phyloP scores from a whole-genome alignment of 345 rosid genomes.

The Citrus mangshanensis region DNA sequence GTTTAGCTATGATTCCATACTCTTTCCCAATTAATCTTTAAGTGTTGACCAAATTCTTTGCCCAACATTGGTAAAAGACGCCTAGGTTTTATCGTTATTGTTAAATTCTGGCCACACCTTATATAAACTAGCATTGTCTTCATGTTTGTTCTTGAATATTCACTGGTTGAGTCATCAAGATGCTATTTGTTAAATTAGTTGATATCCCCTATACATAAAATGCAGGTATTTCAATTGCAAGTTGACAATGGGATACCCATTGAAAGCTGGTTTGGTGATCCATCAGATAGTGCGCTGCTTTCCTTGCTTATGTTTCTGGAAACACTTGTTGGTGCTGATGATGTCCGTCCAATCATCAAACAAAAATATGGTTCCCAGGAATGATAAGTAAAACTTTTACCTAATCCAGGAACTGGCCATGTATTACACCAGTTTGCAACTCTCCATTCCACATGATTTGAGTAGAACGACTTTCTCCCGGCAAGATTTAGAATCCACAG shows the following conservation, averaged over 20 bases:
- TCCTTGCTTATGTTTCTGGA: conserved; percentile 20
- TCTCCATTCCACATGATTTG: not conserved
- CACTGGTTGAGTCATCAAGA: not conserved
- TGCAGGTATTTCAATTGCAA: conserved; percentile 18
- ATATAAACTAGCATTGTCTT: not conserved
- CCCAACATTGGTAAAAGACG: not conserved
- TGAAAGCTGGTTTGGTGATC: conserved; percentile 23
- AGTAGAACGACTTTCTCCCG: not conserved
- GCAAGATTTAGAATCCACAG: not conserved
- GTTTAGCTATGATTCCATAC: not conserved
- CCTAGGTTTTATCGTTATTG: not conserved
- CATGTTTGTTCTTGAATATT: not conserved
- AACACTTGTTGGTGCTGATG: conserved; percentile 16
- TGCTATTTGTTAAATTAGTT: not conserved
- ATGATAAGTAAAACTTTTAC: not conserved
- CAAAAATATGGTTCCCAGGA: not conserved
- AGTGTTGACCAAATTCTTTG: not conserved
- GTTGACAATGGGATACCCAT: conserved; percentile 23
- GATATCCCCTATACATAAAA: not conserved
- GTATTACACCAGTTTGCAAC: not conserved
- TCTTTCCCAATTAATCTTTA: not conserved
- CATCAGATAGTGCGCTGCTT: conserved; percentile 19
- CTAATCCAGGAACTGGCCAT: not conserved
- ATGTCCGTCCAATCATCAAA: conserved; percentile 22
- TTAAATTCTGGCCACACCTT: not conserved